Evolutionary conservation across 345 rosid species (phyloP), one percentile per base, ranked within the genome.

Genomic region (Dipteronia sinensis): DNA sequence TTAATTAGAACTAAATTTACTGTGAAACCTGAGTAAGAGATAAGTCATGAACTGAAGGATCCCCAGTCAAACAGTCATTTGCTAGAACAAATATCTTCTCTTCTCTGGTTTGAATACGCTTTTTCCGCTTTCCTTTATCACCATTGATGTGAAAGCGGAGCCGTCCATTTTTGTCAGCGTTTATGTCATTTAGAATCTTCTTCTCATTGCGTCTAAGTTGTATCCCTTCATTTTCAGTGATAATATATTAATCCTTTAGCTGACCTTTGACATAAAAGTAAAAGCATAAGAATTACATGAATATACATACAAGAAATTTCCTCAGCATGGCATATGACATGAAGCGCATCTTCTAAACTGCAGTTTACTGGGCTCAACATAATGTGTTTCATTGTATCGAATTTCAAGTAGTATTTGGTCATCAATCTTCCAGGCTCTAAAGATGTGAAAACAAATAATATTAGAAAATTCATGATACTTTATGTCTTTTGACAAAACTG

Each of bases 191-290:
- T 69, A 96, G 85, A 82, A 90, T 85, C 87, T 92, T 96, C 91
- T 96, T 96, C 86, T 96, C 99, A 77, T 88, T 94, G 81, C 98
- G 97, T 69, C 99, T 85, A 72, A 96, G 97, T 83, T 94, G 99
- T 91, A 96, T 96, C 99, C 99, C 99, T 95, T 85, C 84, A 81
- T 82, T 85, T 78, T 68, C 79, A 82, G 69, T 31, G 25, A 69
- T 31, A 59, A 66, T 58, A 17, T 71, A 44, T 76, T 53, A 65
- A 11, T 77, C 20, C 9, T 72, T 12, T 58, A 27, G 34, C 69
- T 64, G n/a, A 67, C 64, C 56, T 62, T 12, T 51, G 53, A 61
- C 63, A 70, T 46, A 61, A 49, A 11, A 42, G 69, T 27, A 55
- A 65, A 77, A 23, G 78, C 58, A 20, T 20, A 64, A 42, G 65